phyloP scores from a whole-genome alignment of 2,329 filamentous ascomycete species.

The Fusarium floridanum region DNA sequence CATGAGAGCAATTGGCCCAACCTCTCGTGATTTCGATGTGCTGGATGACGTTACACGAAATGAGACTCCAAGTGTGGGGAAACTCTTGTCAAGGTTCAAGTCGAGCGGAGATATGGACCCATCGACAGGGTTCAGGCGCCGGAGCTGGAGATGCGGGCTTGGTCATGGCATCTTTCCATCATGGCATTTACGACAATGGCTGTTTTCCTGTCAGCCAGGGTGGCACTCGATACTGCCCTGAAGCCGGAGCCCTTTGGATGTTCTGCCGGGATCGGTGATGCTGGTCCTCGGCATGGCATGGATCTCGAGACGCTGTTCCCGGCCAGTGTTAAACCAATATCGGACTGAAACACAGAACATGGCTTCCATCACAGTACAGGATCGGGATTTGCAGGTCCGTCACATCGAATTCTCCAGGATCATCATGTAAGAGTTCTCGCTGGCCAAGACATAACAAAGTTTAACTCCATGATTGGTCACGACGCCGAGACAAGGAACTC shows the following conservation, averaged over 20 bases:
- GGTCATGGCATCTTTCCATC: slow-evolving; percentile 8
- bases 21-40: slow-evolving; percentile 18
- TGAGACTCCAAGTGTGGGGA: slow-evolving; percentile 36
- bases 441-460: background rate
- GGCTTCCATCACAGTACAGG: background rate
- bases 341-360: background rate
- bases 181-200: slow-evolving; percentile 7
- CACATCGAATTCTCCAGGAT: slow-evolving; percentile 39
- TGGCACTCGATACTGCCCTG: background rate
- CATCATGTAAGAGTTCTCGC: slow-evolving; percentile 26
- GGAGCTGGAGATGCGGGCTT: slow-evolving; percentile 19
- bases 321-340: background rate
- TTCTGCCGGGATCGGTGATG: background rate
- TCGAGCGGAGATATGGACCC: slow-evolving; percentile 20
- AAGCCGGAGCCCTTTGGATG: background rate
- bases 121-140: slow-evolving; percentile 23
- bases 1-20: slow-evolving; percentile 19
- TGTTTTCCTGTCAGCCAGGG: background rate
- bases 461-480: background rate
- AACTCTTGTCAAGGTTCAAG: slow-evolving; percentile 24
- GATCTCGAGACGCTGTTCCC: background rate
- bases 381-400: slow-evolving; percentile 12
- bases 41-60: slow-evolving; percentile 36
- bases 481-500: background rate
- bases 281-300: background rate